Base-by-base conservation (phyloP, 73 alveolate species). In the Stentor roeselii region DNA sequence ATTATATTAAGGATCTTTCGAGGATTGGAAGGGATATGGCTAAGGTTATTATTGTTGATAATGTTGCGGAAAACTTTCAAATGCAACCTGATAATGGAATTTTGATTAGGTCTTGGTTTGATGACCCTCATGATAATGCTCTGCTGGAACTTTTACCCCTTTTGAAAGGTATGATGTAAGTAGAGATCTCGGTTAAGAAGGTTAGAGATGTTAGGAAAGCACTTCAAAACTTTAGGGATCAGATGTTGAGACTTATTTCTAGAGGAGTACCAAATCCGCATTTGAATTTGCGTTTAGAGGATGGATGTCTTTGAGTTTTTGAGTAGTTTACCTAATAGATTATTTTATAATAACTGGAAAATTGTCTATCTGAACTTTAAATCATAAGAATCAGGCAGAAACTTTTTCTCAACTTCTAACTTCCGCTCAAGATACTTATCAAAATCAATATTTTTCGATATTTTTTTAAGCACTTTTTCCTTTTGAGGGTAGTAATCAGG, bases 71-170 rank as follows among this genome's bases (percentile, higher is more conserved):
- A 50, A 90, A 90, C 75, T 92, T 92, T 84, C 83, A 77, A 42
- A 42, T 76, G 67, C 90, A 92, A 82, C 97, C 97, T 32, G 94
- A 90, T 59, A 92, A 92, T 74, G 97, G 97, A 36, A 92, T 90
- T 6, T 90, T 86, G 61, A 89, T 92, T 42, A 76, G 92, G 39
- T 67, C 87, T 59, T 91, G 94, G 94, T 88, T 87, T 75, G 96
- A 91, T 82, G 96, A 91, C 60, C 83, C 88, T 86, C 82, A 84
- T 35, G 96, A 91, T 76, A 86, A 88, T 27, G 94, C 93, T 3
- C 85, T 91, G 77, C 85, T 59, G 59, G 93, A 91, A 40, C 82
- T 91, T 21, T 41, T 84, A 3, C 96, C 96, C 3, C 41, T 91
- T 6, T 78, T 91, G 6, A 86, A 78, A 39, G 60, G 84, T 76